Percentiles rank a stretch among this genome's conserved stretches.
These are phyloP conservation scores for Zygoascus bituminiphila DNA, from an alignment of 805 yeast genomes.

Conservation along the genomic window DNA sequence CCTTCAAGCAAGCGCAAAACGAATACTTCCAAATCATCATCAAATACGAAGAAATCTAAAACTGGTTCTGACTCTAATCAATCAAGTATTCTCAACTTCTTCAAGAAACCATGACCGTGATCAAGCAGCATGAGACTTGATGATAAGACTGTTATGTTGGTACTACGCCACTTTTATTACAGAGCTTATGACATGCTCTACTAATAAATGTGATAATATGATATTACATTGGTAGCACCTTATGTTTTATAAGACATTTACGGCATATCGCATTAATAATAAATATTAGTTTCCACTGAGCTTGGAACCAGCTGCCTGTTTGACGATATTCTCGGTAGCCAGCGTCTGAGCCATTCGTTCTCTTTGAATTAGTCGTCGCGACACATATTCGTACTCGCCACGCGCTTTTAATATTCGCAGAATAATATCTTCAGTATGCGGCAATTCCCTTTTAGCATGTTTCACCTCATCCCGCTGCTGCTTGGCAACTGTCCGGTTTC, in stretches of 20 bases:
- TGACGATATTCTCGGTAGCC: slow-evolving; percentile 39
- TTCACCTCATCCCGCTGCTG: slow-evolving; percentile 39
- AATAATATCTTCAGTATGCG: slow-evolving; percentile 55
- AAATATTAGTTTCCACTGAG: background rate
- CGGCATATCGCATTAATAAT: background rate
- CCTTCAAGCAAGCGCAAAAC: background rate
- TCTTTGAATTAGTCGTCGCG: slow-evolving; percentile 51
- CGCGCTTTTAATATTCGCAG: slow-evolving; percentile 62
- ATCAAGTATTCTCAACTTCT: background rate
- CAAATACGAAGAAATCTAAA: background rate
- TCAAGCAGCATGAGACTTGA: no score
- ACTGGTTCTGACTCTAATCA: background rate
- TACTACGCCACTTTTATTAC: background rate
- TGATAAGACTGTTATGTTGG: background rate
- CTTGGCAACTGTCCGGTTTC: slow-evolving; percentile 49
- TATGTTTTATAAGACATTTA: no score
- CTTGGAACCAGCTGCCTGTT: slow-evolving; percentile 14
- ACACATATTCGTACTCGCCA: slow-evolving; percentile 52
- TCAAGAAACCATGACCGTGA: background rate
- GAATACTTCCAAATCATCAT: background rate
- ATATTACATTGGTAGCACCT: background rate
- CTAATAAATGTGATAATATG: background rate
- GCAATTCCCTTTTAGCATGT: slow-evolving; percentile 39
- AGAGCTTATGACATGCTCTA: background rate
- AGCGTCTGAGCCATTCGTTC: slow-evolving; percentile 49